Conservation (phyloP, 2,329 filamentous ascomycete species). For the Penicillium polonicum region DNA sequence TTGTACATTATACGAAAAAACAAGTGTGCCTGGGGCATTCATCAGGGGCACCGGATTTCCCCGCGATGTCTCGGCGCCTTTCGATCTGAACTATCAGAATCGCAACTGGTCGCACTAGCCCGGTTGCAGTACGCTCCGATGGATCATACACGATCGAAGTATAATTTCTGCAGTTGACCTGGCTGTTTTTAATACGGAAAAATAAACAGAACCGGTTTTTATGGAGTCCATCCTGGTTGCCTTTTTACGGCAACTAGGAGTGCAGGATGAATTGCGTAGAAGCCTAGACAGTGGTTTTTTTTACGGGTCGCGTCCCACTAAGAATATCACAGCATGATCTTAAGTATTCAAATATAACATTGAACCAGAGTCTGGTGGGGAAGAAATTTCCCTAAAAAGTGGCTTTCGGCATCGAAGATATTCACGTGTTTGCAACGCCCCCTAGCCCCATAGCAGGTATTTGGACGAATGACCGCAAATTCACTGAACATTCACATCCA, state of each 20-base stretch:
- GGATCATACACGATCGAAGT: constrained; percentile 18
- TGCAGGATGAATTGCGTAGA: background rate
- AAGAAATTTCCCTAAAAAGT: background rate
- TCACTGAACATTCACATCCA: background rate
- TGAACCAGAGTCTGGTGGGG: background rate
- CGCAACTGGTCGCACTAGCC: constrained; percentile 17
- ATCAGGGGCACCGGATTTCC: constrained; percentile 10
- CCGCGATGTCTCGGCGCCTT: constrained; percentile 18
- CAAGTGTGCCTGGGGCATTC: background rate
- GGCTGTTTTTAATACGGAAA: constrained; percentile 7
- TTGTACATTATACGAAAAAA: background rate
- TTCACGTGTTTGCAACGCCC: constrained; percentile 2
- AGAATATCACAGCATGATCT: background rate
- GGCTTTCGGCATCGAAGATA: constrained; percentile 6
- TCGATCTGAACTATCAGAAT: constrained; percentile 28
- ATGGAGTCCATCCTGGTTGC: constrained; percentile 4
- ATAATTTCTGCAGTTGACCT: constrained; percentile 11
- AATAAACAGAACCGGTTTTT: background rate
- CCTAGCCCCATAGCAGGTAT: background rate
- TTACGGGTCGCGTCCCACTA: background rate
- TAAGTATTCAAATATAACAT: background rate
- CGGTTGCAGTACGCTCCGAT: constrained; percentile 16
- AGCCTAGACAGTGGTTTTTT: background rate
- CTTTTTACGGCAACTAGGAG: constrained; percentile 7
- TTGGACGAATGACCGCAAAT: background rate